phyloP scores from a whole-genome alignment of 164 flowering plant species.

The Houttuynia cordata region DNA sequence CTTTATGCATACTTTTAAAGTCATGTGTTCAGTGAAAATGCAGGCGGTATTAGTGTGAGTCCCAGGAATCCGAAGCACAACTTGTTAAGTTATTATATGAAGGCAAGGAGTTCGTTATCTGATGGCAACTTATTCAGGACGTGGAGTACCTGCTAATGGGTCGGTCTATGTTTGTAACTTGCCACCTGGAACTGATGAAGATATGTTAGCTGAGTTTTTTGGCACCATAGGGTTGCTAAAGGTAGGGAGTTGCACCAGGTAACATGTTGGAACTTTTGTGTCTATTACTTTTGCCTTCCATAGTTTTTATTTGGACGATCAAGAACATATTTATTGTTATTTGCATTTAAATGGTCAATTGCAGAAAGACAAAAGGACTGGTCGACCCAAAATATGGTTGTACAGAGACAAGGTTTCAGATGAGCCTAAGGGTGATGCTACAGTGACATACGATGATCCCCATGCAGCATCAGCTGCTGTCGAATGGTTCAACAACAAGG shows the following conservation, averaged over 20 bases:
- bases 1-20: no score
- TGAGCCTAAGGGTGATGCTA: slow-evolving; percentile 99
- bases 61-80: not conserved
- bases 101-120: slow-evolving; percentile 6
- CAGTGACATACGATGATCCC: slow-evolving; percentile 96
- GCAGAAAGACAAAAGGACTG: slow-evolving; percentile 93
- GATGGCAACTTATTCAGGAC: slow-evolving; percentile 56
- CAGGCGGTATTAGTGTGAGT: not conserved
- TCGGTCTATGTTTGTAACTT: slow-evolving; percentile 83
- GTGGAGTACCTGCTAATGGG: slow-evolving; percentile 56
- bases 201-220: slow-evolving; percentile 88
- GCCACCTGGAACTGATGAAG: slow-evolving; percentile 91
- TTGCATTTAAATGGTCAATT: not conserved
- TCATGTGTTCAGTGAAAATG: not conserved
- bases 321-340: not conserved
- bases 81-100: slow-evolving; percentile 6
- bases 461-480: slow-evolving; percentile 97
- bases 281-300: slow-evolving; percentile 2
- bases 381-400: slow-evolving; percentile 86
- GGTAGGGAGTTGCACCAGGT: slow-evolving; percentile 47
- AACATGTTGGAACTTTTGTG: slow-evolving; percentile 9
- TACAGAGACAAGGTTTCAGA: slow-evolving; percentile 78
- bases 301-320: not conserved
- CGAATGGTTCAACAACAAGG: slow-evolving; percentile 96
- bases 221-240: slow-evolving; percentile 97